phyloP scores from a whole-genome alignment of 768 basidiomycete genomes.

The Boletus rubropictus region DNA sequence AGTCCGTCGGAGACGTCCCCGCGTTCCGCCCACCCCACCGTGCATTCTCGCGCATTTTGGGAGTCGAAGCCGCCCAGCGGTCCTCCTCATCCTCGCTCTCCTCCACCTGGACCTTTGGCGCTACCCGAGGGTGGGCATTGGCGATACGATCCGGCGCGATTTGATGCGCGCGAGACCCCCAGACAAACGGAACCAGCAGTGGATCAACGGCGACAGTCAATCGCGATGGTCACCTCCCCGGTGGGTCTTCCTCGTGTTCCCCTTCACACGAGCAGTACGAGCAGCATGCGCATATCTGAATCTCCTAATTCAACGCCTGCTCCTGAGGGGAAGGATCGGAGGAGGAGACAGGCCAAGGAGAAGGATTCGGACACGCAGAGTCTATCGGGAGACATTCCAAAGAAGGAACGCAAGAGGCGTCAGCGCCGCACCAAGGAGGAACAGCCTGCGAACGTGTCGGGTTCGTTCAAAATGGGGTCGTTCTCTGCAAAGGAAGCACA shows the following conservation, averaged over 20 bases:
- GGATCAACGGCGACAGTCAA: constrained; percentile 33
- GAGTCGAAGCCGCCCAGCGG: constrained; percentile 48
- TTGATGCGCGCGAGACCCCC: constrained; percentile 42
- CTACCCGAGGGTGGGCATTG: constrained; percentile 42
- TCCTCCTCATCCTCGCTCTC: constrained; percentile 27
- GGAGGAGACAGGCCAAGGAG: constrained; percentile 44
- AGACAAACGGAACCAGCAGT: constrained; percentile 25
- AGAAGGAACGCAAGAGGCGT: constrained; percentile 56
- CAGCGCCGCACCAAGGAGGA: constrained; percentile 42
- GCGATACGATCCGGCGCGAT: constrained; percentile 59
- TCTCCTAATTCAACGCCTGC: constrained; percentile 46
- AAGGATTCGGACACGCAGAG: constrained; percentile 39
- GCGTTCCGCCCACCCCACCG: constrained; percentile 43
- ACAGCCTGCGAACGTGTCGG: constrained; percentile 29
- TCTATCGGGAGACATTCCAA: constrained; percentile 38
- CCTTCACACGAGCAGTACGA: constrained; percentile 25
- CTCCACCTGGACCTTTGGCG: constrained; percentile 32
- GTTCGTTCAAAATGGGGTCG: constrained; percentile 30
- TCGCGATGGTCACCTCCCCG: constrained; percentile 43
- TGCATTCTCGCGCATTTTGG: constrained; percentile 45
- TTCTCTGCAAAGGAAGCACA: constrained; percentile 44
- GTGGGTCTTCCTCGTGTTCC: constrained; percentile 33
- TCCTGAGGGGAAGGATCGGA: constrained; percentile 43
- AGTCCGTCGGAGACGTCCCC: constrained; percentile 63
- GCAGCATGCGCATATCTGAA: constrained; percentile 48